Evolutionary conservation across 192 early-diverging fungal genomes (phyloP).

Genomic region (Coemansia umbellata): DNA sequence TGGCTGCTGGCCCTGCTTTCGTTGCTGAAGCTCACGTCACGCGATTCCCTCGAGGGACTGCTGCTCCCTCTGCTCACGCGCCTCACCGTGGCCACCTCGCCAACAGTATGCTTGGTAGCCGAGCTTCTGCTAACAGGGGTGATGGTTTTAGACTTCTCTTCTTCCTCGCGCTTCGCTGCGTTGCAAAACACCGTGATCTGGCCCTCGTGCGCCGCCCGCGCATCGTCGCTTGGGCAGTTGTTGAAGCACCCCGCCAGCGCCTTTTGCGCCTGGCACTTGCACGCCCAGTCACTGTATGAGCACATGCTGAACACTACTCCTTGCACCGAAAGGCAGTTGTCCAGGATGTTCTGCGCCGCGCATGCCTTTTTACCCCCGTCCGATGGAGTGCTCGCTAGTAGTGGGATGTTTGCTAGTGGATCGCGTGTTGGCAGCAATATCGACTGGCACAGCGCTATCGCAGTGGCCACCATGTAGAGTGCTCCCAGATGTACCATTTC

Average conservation of each 20-base stretch:
- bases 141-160: not conserved
- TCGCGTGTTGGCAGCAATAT: too few relatives aligned
- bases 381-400: not conserved
- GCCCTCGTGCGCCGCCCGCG: conserved; percentile 23
- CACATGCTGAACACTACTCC: conserved; percentile 32
- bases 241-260: conserved; percentile 36
- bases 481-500: too few relatives aligned
- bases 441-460: too few relatives aligned
- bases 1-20: too few relatives aligned
- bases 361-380: conserved; percentile 11
- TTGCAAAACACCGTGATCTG: conserved; percentile 45
- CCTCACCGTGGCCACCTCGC: too few relatives aligned
- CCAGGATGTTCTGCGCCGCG: conserved; percentile 38
- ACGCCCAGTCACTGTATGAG: conserved; percentile 48
- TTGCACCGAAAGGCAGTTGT: conserved; percentile 29
- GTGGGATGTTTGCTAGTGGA: conserved; percentile 1
- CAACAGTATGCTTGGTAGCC: too few relatives aligned
- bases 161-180: conserved; percentile 28
- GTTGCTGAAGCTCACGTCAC: too few relatives aligned
- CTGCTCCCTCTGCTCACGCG: too few relatives aligned
- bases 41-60: too few relatives aligned
- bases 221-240: conserved; percentile 43
- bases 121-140: too few relatives aligned
- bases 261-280: conserved; percentile 50
- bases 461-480: too few relatives aligned